Evolutionary conservation across 108 stramenopile species (phyloP).

Genomic region (Skeletonema potamos): DNA sequence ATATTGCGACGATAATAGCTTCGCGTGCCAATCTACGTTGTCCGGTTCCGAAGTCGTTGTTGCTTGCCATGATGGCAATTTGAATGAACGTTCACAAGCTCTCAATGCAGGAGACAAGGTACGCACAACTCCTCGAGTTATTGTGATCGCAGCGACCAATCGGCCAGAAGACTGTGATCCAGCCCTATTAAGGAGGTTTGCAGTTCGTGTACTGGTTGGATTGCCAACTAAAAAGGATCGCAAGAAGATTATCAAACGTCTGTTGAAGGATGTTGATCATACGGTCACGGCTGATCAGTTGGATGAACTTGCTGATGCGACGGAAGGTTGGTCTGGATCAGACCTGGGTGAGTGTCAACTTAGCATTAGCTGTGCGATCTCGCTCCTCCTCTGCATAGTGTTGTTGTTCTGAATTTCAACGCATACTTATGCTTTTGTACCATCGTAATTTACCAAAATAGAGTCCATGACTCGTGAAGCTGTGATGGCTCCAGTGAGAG

Average conservation of each 20-base stretch:
- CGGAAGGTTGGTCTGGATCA: slow-evolving; percentile 82
- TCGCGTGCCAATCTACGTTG: slow-evolving; percentile 5
- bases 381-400: neutral
- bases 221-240: slow-evolving; percentile 62
- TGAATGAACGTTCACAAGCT: neutral
- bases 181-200: slow-evolving; percentile 80
- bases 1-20: slow-evolving; percentile 23
- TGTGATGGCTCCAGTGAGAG: slow-evolving; percentile 84
- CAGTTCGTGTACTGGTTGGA: slow-evolving; percentile 69
- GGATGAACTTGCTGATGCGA: slow-evolving; percentile 45
- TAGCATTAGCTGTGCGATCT: neutral
- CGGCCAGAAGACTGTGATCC: slow-evolving; percentile 85
- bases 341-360: neutral
- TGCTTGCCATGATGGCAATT: too few relatives aligned
- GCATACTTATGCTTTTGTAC: neutral
- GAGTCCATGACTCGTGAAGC: slow-evolving; percentile 81
- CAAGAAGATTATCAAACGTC: slow-evolving; percentile 57
- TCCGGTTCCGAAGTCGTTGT: slow-evolving; percentile 6
- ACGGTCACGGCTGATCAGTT: slow-evolving; percentile 50
- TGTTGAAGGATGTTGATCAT: slow-evolving; percentile 59
- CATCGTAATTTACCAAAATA: neutral
- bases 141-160: slow-evolving; percentile 87
- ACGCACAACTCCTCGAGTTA: slow-evolving; percentile 47
- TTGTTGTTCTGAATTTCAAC: neutral
- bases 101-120: neutral